Percentiles rank a stretch among this genome's conserved stretches.
Conservation (phyloP, 2,329 filamentous ascomycete species). For the Colletotrichum shisoi region DNA sequence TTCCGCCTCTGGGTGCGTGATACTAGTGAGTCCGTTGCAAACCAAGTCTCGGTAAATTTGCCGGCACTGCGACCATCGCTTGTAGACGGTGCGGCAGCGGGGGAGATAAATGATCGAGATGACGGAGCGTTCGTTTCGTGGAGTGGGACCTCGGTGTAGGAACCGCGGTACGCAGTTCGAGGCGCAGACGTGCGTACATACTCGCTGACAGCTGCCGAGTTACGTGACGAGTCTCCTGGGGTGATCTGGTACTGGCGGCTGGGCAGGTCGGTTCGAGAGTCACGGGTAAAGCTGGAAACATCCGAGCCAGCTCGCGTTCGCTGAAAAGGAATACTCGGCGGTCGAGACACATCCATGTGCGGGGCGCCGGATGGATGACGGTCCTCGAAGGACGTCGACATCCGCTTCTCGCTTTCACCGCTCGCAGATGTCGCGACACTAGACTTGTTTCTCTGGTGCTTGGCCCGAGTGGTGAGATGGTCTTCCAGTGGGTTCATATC, state of each 20-base stretch:
- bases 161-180: constrained; percentile 50
- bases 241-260: constrained; percentile 63
- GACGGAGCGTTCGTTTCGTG: constrained; percentile 46
- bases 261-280: constrained; percentile 64
- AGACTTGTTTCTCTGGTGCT: constrained; percentile 78
- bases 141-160: constrained; percentile 61
- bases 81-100: constrained; percentile 27
- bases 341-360: constrained; percentile 57
- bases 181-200: constrained; percentile 58
- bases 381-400: constrained; percentile 56
- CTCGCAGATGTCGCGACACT: constrained; percentile 60
- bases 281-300: constrained; percentile 61
- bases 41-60: constrained; percentile 65
- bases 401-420: constrained; percentile 65
- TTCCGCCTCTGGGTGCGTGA: constrained; percentile 63
- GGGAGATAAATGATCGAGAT: constrained; percentile 30
- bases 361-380: constrained; percentile 55
- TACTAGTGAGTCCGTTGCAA: constrained; percentile 62
- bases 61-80: constrained; percentile 50
- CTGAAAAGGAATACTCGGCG: constrained; percentile 75
- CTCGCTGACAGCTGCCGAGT: constrained; percentile 54
- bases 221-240: constrained; percentile 54
- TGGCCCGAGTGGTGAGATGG: constrained; percentile 75
- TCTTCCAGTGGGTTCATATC: constrained; percentile 96
- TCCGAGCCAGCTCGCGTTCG: constrained; percentile 75